A percentile compares a stretch with the other conserved stretches of the same genome.
Conservation (phyloP, 495 filamentous ascomycete genomes). For the Aspergillus avenaceus region DNA sequence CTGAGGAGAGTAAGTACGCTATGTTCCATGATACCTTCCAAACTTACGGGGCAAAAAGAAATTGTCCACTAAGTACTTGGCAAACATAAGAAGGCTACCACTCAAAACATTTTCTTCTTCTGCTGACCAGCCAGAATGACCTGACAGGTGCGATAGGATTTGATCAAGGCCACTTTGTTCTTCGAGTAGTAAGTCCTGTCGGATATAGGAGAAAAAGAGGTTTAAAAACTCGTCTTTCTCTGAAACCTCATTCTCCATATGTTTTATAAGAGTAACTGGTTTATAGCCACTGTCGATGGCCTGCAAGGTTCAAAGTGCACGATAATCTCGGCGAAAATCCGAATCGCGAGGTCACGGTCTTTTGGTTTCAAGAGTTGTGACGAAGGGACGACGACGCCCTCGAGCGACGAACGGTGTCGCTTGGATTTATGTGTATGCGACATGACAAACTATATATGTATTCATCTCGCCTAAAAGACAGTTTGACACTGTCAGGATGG, state of each 20-base stretch:
- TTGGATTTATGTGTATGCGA: too few species aligned
- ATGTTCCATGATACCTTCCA: neutral
- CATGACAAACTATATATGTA: too few species aligned
- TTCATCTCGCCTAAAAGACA: too few species aligned
- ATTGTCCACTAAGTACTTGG: neutral
- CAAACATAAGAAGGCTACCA: neutral
- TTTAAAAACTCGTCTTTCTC: slow-evolving; percentile 4
- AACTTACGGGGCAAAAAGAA: slow-evolving; percentile 6
- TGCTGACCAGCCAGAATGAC: neutral
- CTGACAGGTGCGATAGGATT: neutral
- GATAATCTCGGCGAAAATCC: slow-evolving; percentile 3
- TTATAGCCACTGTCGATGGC: slow-evolving; percentile 1
- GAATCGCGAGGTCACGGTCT: neutral
- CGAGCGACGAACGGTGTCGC: neutral
- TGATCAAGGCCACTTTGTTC: neutral
- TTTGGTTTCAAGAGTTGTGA: neutral
- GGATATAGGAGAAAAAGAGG: slow-evolving; percentile 2
- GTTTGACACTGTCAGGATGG: too few species aligned
- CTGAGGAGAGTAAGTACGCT: neutral
- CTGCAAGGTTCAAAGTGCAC: slow-evolving; percentile 3
- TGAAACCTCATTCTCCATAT: slow-evolving; percentile 1
- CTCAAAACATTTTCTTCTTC: neutral
- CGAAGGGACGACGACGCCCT: neutral
- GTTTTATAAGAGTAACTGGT: slow-evolving; percentile 5
- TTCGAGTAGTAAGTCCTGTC: neutral